These are phyloP conservation scores for Colletotrichum chlorophyti DNA, from an alignment of 2,329 filamentous ascomycete genomes.

Conservation along the genomic window DNA sequence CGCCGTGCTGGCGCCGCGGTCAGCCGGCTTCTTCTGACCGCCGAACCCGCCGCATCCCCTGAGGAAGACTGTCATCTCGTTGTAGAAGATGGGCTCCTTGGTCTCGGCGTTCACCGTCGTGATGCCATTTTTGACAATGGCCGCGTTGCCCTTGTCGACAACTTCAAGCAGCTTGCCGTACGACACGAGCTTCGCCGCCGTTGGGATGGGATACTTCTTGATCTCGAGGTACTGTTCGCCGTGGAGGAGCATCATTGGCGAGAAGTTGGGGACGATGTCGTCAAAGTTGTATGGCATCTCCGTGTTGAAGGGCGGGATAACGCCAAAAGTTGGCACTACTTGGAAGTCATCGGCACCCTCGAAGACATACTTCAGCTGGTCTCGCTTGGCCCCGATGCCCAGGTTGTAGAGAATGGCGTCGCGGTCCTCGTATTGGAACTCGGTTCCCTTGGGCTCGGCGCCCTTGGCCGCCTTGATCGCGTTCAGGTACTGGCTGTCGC, in stretches of 20 bases:
- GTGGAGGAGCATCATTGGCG: slow-evolving; percentile 97
- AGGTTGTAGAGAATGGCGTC: slow-evolving; percentile 97
- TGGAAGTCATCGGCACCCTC: slow-evolving; percentile 94
- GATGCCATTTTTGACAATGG: slow-evolving; percentile 79
- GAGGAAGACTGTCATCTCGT: slow-evolving; percentile 92
- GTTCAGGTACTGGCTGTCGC: slow-evolving; percentile 64
- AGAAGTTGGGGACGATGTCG: slow-evolving; percentile 93
- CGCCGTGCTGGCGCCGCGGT: slow-evolving; percentile 82
- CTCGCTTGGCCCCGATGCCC: slow-evolving; percentile 89
- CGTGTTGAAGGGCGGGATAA: slow-evolving; percentile 92
- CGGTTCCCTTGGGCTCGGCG: slow-evolving; percentile 72
- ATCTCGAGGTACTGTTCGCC: slow-evolving; percentile 98
- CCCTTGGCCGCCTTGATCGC: slow-evolving; percentile 80
- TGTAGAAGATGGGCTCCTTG: slow-evolving; percentile 94
- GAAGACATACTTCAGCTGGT: slow-evolving; percentile 85
- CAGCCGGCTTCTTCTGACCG: slow-evolving; percentile 76
- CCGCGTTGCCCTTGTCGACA: slow-evolving; percentile 92
- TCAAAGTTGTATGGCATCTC: slow-evolving; percentile 80
- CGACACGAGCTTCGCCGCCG: slow-evolving; percentile 76
- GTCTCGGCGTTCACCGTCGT: slow-evolving; percentile 85
- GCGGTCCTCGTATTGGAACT: slow-evolving; percentile 83
- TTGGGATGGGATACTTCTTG: slow-evolving; percentile 89
- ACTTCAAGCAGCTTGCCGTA: slow-evolving; percentile 88
- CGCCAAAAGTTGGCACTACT: slow-evolving; percentile 91
- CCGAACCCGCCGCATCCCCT: slow-evolving; percentile 91